Evolutionary conservation across 2,329 filamentous ascomycete genomes (phyloP).

Genomic region (Helicocarpus griseus): DNA sequence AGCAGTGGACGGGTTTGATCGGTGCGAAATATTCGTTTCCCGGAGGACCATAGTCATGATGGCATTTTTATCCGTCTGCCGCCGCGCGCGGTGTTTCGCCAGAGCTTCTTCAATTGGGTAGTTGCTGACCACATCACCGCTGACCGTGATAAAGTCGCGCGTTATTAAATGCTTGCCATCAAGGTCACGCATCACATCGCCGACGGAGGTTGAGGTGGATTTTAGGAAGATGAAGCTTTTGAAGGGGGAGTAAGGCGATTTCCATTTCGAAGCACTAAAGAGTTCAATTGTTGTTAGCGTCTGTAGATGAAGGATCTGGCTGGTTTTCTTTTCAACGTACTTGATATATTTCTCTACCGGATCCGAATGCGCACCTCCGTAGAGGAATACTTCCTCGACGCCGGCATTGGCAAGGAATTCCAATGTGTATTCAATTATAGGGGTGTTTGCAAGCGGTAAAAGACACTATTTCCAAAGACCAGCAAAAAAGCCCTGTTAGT

Average conservation of each 20-base stretch:
- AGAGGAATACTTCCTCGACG: constrained; percentile 88
- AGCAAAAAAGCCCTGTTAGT: constrained; percentile 1
- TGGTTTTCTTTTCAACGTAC: constrained; percentile 22
- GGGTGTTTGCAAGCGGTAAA: constrained; percentile 82
- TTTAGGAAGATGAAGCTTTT: constrained; percentile 73
- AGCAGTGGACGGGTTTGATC: constrained; percentile 65
- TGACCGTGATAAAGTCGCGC: constrained; percentile 85
- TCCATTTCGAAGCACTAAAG: constrained; percentile 62
- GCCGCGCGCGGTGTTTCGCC: constrained; percentile 67
- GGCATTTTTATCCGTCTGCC: constrained; percentile 77
- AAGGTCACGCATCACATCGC: constrained; percentile 89
- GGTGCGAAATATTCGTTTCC: constrained; percentile 63
- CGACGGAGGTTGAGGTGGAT: constrained; percentile 76
- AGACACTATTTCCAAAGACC: constrained; percentile 57
- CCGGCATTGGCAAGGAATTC: constrained; percentile 93
- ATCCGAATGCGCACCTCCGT: constrained; percentile 78
- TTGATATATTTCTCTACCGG: constrained; percentile 80
- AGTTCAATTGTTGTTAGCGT: not conserved
- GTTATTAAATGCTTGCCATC: constrained; percentile 77
- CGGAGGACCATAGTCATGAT: constrained; percentile 96
- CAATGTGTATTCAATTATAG: constrained; percentile 93
- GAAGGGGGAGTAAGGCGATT: constrained; percentile 66
- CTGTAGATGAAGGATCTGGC: not conserved
- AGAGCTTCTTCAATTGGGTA: constrained; percentile 72
- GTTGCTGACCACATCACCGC: constrained; percentile 87